Conservation (phyloP, 1,139 yeast genomes). For the Barnettozyma hawaiiensis region DNA sequence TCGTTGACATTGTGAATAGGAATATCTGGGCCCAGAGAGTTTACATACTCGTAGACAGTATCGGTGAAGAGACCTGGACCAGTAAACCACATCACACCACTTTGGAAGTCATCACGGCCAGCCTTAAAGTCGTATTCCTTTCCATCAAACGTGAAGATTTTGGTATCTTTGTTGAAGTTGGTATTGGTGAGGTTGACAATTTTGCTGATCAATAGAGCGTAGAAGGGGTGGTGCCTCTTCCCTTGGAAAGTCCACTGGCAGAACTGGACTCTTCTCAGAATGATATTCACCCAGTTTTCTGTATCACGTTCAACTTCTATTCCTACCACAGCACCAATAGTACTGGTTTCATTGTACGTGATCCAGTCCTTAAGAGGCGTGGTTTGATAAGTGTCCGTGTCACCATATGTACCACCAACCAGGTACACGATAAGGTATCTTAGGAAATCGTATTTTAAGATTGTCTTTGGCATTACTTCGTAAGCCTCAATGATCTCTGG, state of each 20-base stretch:
- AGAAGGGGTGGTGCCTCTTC: constrained; percentile 49
- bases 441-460: constrained; percentile 46
- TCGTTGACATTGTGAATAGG: not conserved
- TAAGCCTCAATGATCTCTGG: constrained; percentile 44
- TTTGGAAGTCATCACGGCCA: constrained; percentile 16
- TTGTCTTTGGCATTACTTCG: constrained; percentile 43
- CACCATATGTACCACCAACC: constrained; percentile 49
- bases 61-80: constrained; percentile 60
- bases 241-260: constrained; percentile 43
- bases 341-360: constrained; percentile 18
- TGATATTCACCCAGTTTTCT: constrained; percentile 27
- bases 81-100: constrained; percentile 51
- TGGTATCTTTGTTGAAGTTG: constrained; percentile 28
- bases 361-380: constrained; percentile 19
- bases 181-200: constrained; percentile 43
- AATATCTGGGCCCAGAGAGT: constrained; percentile 19
- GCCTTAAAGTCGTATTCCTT: constrained; percentile 17
- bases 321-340: constrained; percentile 42
- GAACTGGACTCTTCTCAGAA: constrained; percentile 36
- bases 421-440: constrained; percentile 44
- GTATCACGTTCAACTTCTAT: constrained; percentile 36
- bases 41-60: constrained; percentile 43
- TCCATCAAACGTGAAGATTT: constrained; percentile 27
- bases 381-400: constrained; percentile 33
- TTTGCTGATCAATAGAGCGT: constrained; percentile 46